Evolutionary conservation across 306 rosid genomes (phyloP), one percentile per base, ranked within the genome.

Genomic region (Abrus pulchellus): DNA sequence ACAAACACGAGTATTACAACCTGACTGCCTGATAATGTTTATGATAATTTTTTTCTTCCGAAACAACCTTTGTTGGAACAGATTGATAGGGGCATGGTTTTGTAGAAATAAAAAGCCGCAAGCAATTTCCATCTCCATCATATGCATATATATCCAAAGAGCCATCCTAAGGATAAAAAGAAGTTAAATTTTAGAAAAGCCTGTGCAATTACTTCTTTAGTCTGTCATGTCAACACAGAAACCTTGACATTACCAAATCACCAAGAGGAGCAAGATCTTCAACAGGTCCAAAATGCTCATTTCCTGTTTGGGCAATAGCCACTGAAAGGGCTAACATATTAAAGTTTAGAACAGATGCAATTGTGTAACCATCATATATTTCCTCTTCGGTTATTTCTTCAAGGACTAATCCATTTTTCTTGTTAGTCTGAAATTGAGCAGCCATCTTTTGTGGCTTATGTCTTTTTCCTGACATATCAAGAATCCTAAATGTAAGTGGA

Each of bases 351-450:
- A 90, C 93, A 71, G 99, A 90, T 73, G 92, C 92, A 68, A 95
- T 87, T 80, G 99, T 93, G 79, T 85, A 84, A 70, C 97, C 96
- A 74, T 87, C 97, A 71, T 81, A 82, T 78, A 93, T 78, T 83
- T 95, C 99, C 84, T 93, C 99, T 83, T 89, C 94, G 62, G 92
- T 89, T 80, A 95, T 92, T 87, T 95, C 99, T 86, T 92, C 97
- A 65, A 82, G 52, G 76, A 87, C 54, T 63, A 78, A 78, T 82
- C 82, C 96, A 52, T 50, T 78, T 82, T 86, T 84, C 82, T 87
- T 84, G 73, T 82, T 84, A 62, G 90, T 75, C 74, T 75, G 90
- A 78, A 88, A 86, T 28, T 64, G 90, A 75, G 85, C 62, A 78
- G 83, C 78, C 64, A 90, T 47, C 77, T 85, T 90, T 20, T 20